A percentile compares a stretch with the other conserved stretches of the same genome.
Evolutionary conservation across 805 yeast genomes (phyloP).

Genomic region (Wickerhamiella bombiphila): DNA sequence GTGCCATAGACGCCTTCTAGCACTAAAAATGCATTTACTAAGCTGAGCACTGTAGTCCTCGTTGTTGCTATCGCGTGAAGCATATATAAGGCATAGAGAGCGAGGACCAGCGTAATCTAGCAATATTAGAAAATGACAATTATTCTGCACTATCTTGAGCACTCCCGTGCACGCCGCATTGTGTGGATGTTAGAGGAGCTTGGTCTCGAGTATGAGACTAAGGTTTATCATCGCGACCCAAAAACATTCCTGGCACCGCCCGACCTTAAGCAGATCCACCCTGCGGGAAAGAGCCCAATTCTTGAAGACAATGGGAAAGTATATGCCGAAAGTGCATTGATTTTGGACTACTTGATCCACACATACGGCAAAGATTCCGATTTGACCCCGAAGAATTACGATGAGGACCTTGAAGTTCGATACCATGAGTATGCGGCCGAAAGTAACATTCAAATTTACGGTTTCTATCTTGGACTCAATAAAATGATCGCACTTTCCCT

Average conservation of each 20-base stretch:
- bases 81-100: too few species aligned
- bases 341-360: conserved; percentile 36
- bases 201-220: conserved; percentile 38
- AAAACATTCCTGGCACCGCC: conserved; percentile 33
- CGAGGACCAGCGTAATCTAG: too few species aligned
- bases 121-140: too few species aligned
- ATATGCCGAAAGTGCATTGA: conserved; percentile 48
- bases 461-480: conserved; percentile 27
- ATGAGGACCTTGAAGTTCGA: conserved; percentile 32
- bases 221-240: conserved; percentile 37
- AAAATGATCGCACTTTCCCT: conserved; percentile 20
- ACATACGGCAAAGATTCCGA: conserved; percentile 33
- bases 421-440: conserved; percentile 47
- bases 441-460: conserved; percentile 41
- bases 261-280: conserved; percentile 38
- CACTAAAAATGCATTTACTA: too few species aligned
- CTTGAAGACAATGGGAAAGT: conserved; percentile 32
- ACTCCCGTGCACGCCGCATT: conserved; percentile 47
- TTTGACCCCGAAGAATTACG: conserved; percentile 27
- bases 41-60: too few species aligned
- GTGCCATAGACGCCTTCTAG: too few species aligned
- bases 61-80: too few species aligned
- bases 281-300: conserved; percentile 51
- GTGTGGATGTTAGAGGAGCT: conserved; percentile 54
- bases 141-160: conserved; percentile 24